Evolutionary conservation across 1,284 basidiomycete species (phyloP).

Genomic region (Sanghuangporus sanghuang): DNA sequence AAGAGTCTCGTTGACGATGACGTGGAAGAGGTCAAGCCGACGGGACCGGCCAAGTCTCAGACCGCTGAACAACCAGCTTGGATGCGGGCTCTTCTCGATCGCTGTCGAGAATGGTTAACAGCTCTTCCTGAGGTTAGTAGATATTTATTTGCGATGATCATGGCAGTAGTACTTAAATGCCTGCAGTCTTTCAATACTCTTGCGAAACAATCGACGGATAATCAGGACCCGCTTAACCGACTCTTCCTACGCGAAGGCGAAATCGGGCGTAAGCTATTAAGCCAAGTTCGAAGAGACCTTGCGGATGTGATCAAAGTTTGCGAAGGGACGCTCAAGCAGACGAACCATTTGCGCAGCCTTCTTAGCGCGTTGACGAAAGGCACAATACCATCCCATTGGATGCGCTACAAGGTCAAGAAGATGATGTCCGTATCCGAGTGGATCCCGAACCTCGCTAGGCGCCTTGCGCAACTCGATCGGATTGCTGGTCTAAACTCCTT

Average conservation of each 20-base stretch:
- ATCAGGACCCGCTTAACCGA: slow-evolving; percentile 80
- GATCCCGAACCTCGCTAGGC: slow-evolving; percentile 77
- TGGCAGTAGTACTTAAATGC: not conserved
- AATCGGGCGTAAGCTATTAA: slow-evolving; percentile 73
- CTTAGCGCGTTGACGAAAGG: slow-evolving; percentile 89
- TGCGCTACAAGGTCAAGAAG: slow-evolving; percentile 81
- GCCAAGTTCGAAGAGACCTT: slow-evolving; percentile 76
- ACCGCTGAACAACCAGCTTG: slow-evolving; percentile 79
- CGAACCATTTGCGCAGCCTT: slow-evolving; percentile 84
- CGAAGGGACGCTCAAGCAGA: slow-evolving; percentile 85
- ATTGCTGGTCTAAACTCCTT: slow-evolving; percentile 66
- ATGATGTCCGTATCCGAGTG: slow-evolving; percentile 78
- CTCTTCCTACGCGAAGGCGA: slow-evolving; percentile 86
- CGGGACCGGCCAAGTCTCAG: slow-evolving; percentile 53
- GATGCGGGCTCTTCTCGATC: slow-evolving; percentile 82
- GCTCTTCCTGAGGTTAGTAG: slow-evolving; percentile 66
- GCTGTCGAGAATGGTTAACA: slow-evolving; percentile 79
- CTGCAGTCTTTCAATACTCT: slow-evolving; percentile 58
- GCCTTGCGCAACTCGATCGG: slow-evolving; percentile 76
- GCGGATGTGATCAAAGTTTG: slow-evolving; percentile 80
- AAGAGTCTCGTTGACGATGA: slow-evolving; percentile 86
- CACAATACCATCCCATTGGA: slow-evolving; percentile 85
- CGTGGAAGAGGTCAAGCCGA: slow-evolving; percentile 54
- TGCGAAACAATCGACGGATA: slow-evolving; percentile 59
- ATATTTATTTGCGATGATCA: not conserved